Conservation (phyloP, 1,139 yeast species). For the Pneumocystis oryctolagi region DNA sequence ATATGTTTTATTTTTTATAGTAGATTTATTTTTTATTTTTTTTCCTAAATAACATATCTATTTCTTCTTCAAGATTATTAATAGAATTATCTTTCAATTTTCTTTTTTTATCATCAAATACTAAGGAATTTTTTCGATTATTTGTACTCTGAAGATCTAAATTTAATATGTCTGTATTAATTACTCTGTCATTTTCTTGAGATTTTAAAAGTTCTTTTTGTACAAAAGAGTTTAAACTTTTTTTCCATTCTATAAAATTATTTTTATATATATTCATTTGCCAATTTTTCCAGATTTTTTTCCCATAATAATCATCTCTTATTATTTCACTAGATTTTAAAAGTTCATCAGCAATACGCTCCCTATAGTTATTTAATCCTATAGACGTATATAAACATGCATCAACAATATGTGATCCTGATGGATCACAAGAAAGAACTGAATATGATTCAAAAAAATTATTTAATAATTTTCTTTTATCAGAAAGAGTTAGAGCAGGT, state of each 20-base stretch:
- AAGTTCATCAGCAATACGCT: constrained; percentile 63
- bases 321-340: constrained; percentile 36
- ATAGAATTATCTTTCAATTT: background rate
- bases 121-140: background rate
- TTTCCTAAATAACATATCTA: background rate
- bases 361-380: constrained; percentile 70
- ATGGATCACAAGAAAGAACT: constrained; percentile 64
- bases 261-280: constrained; percentile 48
- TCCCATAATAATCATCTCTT: constrained; percentile 67
- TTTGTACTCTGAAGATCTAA: background rate
- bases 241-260: constrained; percentile 10
- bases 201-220: background rate
- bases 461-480: constrained; percentile 57
- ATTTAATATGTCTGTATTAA: background rate
- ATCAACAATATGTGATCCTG: constrained; percentile 86
- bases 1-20: background rate
- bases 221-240: background rate
- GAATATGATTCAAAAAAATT: constrained; percentile 37
- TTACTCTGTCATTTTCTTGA: background rate
- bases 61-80: background rate
- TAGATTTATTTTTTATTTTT: background rate
- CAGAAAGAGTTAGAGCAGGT: constrained; percentile 34
- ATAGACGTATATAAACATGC: constrained; percentile 66
- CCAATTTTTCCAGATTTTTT: constrained; percentile 94
- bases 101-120: background rate